These are phyloP conservation scores for Boletus eberwhitei DNA, from an alignment of 768 basidiomycete genomes.

Conservation along the genomic window DNA sequence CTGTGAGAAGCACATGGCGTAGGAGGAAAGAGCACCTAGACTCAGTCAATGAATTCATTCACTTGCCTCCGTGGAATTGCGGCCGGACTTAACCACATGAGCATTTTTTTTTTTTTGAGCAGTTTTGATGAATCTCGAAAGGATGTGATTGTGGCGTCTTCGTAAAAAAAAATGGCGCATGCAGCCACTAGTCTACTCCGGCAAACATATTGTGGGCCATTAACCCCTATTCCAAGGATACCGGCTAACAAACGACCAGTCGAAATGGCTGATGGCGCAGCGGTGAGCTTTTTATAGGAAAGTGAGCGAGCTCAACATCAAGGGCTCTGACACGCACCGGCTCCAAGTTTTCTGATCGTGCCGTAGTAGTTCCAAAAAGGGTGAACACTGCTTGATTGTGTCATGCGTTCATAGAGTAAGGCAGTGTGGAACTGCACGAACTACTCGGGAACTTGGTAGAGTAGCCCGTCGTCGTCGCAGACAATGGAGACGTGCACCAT, in stretches of 20 bases:
- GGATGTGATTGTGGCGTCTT: neutral
- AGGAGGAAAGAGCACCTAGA: neutral
- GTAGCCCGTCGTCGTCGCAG: neutral
- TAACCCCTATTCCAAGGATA: neutral
- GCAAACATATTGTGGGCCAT: neutral
- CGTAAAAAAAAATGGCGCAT: neutral
- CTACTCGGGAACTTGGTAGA: neutral
- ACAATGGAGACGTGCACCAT: neutral
- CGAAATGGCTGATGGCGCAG: neutral
- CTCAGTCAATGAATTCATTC: neutral
- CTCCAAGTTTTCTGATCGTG: neutral
- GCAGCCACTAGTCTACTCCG: neutral
- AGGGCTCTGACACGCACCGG: neutral
- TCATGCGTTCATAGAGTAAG: neutral
- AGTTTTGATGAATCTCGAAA: constrained; percentile 1
- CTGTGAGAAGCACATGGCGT: neutral
- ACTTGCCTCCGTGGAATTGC: neutral
- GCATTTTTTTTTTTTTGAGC: neutral
- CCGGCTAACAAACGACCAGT: constrained; percentile 12
- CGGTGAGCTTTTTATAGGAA: neutral
- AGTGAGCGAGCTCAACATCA: too few species aligned
- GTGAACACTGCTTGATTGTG: neutral
- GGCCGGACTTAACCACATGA: neutral
- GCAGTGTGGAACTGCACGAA: constrained; percentile 5
- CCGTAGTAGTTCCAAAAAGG: neutral